Conservation (phyloP, 106 monocot species). For the Acorus calamus region DNA sequence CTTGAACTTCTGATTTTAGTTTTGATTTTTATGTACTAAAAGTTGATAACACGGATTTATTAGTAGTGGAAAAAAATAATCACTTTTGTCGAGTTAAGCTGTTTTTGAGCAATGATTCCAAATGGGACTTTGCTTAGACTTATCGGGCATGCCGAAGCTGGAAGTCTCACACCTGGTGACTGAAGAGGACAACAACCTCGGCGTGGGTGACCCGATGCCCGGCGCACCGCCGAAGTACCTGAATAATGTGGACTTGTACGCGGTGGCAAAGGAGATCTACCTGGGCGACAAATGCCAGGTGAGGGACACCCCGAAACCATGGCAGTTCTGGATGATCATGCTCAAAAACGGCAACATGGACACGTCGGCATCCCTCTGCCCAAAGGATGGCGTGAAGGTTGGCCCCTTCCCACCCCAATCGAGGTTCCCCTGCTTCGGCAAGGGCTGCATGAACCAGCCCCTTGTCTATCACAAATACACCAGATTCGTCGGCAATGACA, state of each 20-base stretch:
- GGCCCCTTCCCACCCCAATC: conserved; percentile 47
- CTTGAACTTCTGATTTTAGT: too few species aligned
- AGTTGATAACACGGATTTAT: too few species aligned
- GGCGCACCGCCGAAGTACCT: neutral
- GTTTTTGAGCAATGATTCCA: too few species aligned
- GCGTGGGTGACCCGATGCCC: conserved; percentile 23
- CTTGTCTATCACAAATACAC: conserved; percentile 49
- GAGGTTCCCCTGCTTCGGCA: conserved; percentile 71
- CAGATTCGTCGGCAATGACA: conserved; percentile 1
- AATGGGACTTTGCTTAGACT: too few species aligned
- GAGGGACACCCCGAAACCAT: conserved; percentile 25
- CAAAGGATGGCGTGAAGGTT: conserved; percentile 41
- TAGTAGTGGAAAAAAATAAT: too few species aligned
- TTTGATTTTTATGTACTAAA: too few species aligned
- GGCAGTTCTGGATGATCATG: conserved; percentile 98
- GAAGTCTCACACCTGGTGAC: conserved; percentile 36
- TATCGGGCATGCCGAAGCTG: neutral
- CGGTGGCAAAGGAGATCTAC: conserved; percentile 60
- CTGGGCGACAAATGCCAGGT: conserved; percentile 60
- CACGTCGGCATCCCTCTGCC: conserved; percentile 53
- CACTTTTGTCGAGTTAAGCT: too few species aligned
- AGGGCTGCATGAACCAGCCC: conserved; percentile 91
- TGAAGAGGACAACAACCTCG: conserved; percentile 37
- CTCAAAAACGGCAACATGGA: conserved; percentile 88
- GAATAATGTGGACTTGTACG: conserved; percentile 47